A percentile compares a stretch with the other conserved stretches of the same genome.
Evolutionary conservation across 805 yeast species (phyloP).

Genomic region (Priceomyces carsonii): DNA sequence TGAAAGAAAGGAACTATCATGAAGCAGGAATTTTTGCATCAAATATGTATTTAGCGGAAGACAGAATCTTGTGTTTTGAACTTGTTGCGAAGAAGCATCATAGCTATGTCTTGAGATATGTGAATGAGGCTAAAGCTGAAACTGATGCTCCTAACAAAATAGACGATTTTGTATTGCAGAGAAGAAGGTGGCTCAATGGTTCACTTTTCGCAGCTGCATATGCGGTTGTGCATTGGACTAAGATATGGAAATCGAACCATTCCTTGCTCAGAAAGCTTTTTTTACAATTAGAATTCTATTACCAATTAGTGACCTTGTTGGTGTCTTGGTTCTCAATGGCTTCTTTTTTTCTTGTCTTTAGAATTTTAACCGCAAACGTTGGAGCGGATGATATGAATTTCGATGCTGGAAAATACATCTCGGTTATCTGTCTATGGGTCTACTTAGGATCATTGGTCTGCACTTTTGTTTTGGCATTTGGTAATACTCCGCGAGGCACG

Average conservation of each 20-base stretch:
- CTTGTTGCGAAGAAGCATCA: slow-evolving; percentile 79
- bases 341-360: slow-evolving; percentile 85
- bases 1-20: slow-evolving; percentile 38
- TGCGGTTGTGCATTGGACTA: slow-evolving; percentile 80
- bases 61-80: slow-evolving; percentile 92
- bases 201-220: slow-evolving; percentile 95
- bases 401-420: slow-evolving; percentile 72
- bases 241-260: slow-evolving; percentile 89
- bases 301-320: slow-evolving; percentile 70
- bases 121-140: slow-evolving; percentile 84
- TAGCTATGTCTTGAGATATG: slow-evolving; percentile 80
- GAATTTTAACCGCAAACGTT: slow-evolving; percentile 79
- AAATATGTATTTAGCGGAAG: slow-evolving; percentile 97
- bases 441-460: slow-evolving; percentile 79
- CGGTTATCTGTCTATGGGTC: slow-evolving; percentile 81
- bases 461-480: slow-evolving; percentile 87
- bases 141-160: slow-evolving; percentile 96
- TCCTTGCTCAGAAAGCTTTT: slow-evolving; percentile 75
- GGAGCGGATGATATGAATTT: slow-evolving; percentile 63
- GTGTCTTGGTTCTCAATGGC: slow-evolving; percentile 94
- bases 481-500: slow-evolving; percentile 93
- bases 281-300: slow-evolving; percentile 83
- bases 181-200: slow-evolving; percentile 98
- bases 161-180: slow-evolving; percentile 92
- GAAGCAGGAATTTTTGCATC: slow-evolving; percentile 81